These are phyloP conservation scores for Entomortierella beljakovae DNA, from an alignment of 192 early-diverging fungal species.

Conservation along the genomic window DNA sequence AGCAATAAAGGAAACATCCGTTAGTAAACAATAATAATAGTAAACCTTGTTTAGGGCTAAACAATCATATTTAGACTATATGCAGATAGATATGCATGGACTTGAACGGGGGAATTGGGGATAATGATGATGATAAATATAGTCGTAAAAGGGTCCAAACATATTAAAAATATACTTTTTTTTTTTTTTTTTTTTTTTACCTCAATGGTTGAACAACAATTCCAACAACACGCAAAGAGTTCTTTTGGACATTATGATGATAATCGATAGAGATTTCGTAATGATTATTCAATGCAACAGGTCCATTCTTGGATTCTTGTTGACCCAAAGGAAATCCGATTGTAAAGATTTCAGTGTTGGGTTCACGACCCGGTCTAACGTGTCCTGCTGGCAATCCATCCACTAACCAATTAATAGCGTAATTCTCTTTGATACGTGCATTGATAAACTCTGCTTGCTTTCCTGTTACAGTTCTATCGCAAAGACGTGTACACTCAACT, in stretches of 20 bases:
- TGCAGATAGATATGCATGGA: too few relatives aligned
- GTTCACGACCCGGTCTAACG: conserved; percentile 64
- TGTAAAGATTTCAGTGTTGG: conserved; percentile 67
- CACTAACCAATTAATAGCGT: conserved; percentile 87
- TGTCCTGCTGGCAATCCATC: conserved; percentile 94
- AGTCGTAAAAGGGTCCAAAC: too few relatives aligned
- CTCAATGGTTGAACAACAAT: conserved; percentile 82
- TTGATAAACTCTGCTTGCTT: conserved; percentile 90
- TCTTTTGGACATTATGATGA: conserved; percentile 73
- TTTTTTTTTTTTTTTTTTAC: too few relatives aligned
- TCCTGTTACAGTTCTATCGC: conserved; percentile 63
- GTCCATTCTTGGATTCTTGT: neutral
- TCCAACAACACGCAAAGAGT: conserved; percentile 88
- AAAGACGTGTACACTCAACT: conserved; percentile 73
- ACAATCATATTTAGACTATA: too few relatives aligned
- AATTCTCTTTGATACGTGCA: conserved; percentile 81
- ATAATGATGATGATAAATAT: neutral
- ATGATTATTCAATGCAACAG: conserved; percentile 87
- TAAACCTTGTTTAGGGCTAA: too few relatives aligned
- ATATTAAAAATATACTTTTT: too few relatives aligned
- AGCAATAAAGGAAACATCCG: neutral
- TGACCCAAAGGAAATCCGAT: conserved; percentile 87
- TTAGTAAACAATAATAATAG: too few relatives aligned
- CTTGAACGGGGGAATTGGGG: too few relatives aligned
- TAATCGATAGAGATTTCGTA: conserved; percentile 87